phyloP scores from a whole-genome alignment of 768 basidiomycete genomes.

The Galerina marginata region DNA sequence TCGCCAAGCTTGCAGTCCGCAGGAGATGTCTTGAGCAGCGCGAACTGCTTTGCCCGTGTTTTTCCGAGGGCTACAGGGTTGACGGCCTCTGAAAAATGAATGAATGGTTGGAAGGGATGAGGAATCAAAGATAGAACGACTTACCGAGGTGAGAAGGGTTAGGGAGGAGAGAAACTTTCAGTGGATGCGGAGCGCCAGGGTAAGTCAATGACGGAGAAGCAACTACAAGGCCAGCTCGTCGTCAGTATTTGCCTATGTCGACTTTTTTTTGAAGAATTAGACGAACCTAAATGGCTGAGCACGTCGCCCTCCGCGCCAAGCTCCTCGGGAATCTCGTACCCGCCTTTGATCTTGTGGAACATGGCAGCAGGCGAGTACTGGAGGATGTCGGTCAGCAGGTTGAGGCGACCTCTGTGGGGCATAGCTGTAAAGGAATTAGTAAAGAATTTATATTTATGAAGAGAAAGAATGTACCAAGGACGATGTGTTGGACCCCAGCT shows the following conservation, averaged over 20 bases:
- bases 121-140: constrained; percentile 15
- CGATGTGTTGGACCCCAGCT: constrained; percentile 72
- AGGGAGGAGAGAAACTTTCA: constrained; percentile 81
- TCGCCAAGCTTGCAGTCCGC: constrained; percentile 62
- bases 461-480: constrained; percentile 48
- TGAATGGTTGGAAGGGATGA: constrained; percentile 1
- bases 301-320: constrained; percentile 82
- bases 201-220: constrained; percentile 71
- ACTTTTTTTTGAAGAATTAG: not conserved
- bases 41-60: constrained; percentile 89
- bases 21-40: constrained; percentile 71
- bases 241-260: too few species aligned
- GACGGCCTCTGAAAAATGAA: constrained; percentile 70
- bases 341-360: constrained; percentile 89
- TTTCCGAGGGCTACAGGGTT: constrained; percentile 90
- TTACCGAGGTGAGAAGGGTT: constrained; percentile 80
- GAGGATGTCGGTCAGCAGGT: constrained; percentile 81
- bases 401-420: constrained; percentile 89
- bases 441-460: not conserved
- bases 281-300: constrained; percentile 78
- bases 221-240: constrained; percentile 38
- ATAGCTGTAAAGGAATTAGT: constrained; percentile 50
- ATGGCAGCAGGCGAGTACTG: constrained; percentile 68
- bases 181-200: constrained; percentile 45
- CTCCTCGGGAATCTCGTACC: constrained; percentile 69